These are phyloP conservation scores for Zangia roseola DNA, from an alignment of 768 basidiomycete species.

Conservation along the genomic window DNA sequence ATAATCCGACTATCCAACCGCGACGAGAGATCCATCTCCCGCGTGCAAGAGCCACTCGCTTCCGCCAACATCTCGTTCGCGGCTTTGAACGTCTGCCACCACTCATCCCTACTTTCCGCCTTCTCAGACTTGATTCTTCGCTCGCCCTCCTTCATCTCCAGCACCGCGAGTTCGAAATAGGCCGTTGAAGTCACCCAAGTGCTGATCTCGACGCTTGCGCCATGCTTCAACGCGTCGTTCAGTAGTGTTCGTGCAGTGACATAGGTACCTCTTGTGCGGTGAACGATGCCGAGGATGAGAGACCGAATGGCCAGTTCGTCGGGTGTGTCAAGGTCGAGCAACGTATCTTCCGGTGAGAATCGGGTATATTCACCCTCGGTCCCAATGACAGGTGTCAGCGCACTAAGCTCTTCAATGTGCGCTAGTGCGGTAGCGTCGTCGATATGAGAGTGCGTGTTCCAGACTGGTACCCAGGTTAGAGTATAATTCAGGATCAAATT, in stretches of 20 bases:
- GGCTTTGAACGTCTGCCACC: slow-evolving; percentile 47
- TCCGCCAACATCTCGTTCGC: slow-evolving; percentile 52
- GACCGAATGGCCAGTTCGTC: slow-evolving; percentile 72
- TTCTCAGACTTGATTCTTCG: slow-evolving; percentile 24
- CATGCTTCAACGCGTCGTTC: slow-evolving; percentile 46
- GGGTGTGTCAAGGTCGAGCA: slow-evolving; percentile 55
- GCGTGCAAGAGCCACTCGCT: slow-evolving; percentile 46
- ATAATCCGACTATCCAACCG: slow-evolving; percentile 67
- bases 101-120: slow-evolving; percentile 26
- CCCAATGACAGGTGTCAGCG: slow-evolving; percentile 45
- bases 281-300: slow-evolving; percentile 64
- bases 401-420: slow-evolving; percentile 55
- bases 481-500: background rate
- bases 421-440: slow-evolving; percentile 49
- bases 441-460: slow-evolving; percentile 75
- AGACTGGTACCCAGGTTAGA: slow-evolving; percentile 46
- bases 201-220: slow-evolving; percentile 44
- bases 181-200: slow-evolving; percentile 71
- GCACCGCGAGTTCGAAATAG: slow-evolving; percentile 66
- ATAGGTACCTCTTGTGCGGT: slow-evolving; percentile 55
- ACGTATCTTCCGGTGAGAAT: background rate
- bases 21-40: slow-evolving; percentile 60
- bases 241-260: slow-evolving; percentile 47
- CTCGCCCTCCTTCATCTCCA: slow-evolving; percentile 66
- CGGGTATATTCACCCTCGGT: slow-evolving; percentile 29